Evolutionary conservation across 345 rosid genomes (phyloP).

Genomic region (Mercurialis annua): DNA sequence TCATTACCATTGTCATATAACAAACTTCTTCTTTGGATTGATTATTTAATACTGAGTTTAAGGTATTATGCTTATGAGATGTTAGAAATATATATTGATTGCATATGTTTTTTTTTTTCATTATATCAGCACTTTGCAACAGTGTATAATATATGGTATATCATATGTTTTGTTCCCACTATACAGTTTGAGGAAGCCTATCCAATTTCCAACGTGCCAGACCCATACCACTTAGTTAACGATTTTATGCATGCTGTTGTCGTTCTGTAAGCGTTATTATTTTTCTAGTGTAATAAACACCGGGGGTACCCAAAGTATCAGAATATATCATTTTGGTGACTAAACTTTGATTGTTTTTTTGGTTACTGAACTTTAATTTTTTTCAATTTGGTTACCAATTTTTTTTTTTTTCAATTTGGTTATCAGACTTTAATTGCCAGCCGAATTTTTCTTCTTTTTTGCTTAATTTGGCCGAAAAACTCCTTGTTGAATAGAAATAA

Average conservation of each 20-base stretch:
- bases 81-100: neutral
- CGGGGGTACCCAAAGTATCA: too few species aligned
- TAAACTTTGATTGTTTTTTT: too few species aligned
- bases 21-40: neutral
- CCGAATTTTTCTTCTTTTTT: too few species aligned
- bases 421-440: too few species aligned
- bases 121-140: neutral
- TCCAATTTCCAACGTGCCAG: too few species aligned
- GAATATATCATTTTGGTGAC: too few species aligned
- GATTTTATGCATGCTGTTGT: neutral
- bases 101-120: neutral
- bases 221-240: neutral
- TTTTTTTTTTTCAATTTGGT: too few species aligned
- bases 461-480: too few species aligned
- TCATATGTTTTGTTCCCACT: neutral
- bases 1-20: neutral
- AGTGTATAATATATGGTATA: neutral
- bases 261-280: neutral
- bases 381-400: too few species aligned
- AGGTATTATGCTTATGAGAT: neutral
- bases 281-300: too few species aligned
- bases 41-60: neutral
- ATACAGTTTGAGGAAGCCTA: neutral
- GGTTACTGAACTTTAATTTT: too few species aligned
- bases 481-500: too few species aligned